Percentiles rank a stretch among this genome's conserved stretches.
Evolutionary conservation across 345 rosid species (phyloP).

Genomic region (Laguncularia racemosa): DNA sequence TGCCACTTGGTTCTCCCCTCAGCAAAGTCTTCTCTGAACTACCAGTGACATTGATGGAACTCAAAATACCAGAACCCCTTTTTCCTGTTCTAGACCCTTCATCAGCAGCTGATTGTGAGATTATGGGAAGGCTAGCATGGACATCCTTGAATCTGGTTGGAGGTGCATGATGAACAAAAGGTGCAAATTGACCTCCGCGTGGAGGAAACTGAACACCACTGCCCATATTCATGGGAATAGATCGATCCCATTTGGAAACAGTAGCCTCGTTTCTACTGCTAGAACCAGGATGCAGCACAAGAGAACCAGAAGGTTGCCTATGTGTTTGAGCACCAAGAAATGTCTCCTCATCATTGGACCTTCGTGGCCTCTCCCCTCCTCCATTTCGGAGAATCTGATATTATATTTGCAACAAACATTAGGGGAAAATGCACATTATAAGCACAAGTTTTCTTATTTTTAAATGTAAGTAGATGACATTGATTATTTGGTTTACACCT

Average conservation of each 20-base stretch:
- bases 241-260: slow-evolving; percentile 42
- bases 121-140: slow-evolving; percentile 40
- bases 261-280: slow-evolving; percentile 36
- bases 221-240: slow-evolving; percentile 34
- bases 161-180: slow-evolving; percentile 52
- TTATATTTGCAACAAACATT: slow-evolving; percentile 5
- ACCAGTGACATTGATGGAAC: slow-evolving; percentile 30
- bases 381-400: slow-evolving; percentile 61
- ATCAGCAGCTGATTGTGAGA: slow-evolving; percentile 83
- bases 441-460: slow-evolving; percentile 1
- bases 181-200: slow-evolving; percentile 55
- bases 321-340: slow-evolving; percentile 30
- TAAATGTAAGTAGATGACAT: not conserved
- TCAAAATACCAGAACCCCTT: slow-evolving; percentile 62
- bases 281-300: slow-evolving; percentile 37
- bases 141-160: slow-evolving; percentile 63
- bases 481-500: slow-evolving; percentile 32
- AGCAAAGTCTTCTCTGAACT: slow-evolving; percentile 37
- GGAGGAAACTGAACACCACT: slow-evolving; percentile 46
- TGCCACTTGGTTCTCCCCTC: slow-evolving; percentile 31
- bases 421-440: slow-evolving; percentile 5
- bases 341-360: slow-evolving; percentile 47
- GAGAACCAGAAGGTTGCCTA: slow-evolving; percentile 47
- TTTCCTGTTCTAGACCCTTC: slow-evolving; percentile 99
- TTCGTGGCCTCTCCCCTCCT: slow-evolving; percentile 38